Base-by-base conservation (phyloP, 306 rosid genomes). In the Vigna radiata region DNA sequence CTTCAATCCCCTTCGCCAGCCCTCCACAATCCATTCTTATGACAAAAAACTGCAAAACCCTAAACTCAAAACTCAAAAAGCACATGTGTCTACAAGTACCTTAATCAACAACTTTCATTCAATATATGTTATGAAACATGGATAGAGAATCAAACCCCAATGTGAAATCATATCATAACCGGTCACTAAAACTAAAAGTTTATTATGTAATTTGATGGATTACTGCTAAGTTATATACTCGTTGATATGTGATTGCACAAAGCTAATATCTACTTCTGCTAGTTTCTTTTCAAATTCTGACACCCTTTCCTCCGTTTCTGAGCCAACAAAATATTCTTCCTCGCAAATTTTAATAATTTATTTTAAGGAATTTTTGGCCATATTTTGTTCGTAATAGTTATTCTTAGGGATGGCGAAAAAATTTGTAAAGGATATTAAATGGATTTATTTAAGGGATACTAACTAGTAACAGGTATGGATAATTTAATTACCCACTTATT, bases 21-120 rank as follows among this genome's bases (percentile, higher is more conserved):
- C 39, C 83, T 56, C 68, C 63, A 21, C 64, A 73, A 73, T 83
- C 86, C 89, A 83, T 80, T 11, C 19, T 78, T 10, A 2, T 50
- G 16, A 14, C 72, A 23, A 6, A 68, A 64, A 41, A 47, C 73
- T 47, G 53, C 23, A 64, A 74, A 82, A 77, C 70, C 74, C 69
- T 62, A 53, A 64, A 21, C 47, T 43, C 19, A 53, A 37, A 4
- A 25, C 41, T 27, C 16, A 59, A 36, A 48, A 6, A 8, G 21
- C 21, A 67, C 27, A 41, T 0, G 6, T 3, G 41, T 27, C 65
- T 11, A 59, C 65, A 59, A 25, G 16, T 18, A 58, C 41, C 37
- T 27, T 7, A 13, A 23, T 25, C 39, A 12, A 58, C 37, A 58
- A 25, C 37, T 13, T 19, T 19, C 29, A 54, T 17, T 54, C 8